Percentiles rank a stretch among this genome's conserved stretches.
Evolutionary conservation across 257 asterid species (phyloP).

Genomic region (Penstemon newberryi): DNA sequence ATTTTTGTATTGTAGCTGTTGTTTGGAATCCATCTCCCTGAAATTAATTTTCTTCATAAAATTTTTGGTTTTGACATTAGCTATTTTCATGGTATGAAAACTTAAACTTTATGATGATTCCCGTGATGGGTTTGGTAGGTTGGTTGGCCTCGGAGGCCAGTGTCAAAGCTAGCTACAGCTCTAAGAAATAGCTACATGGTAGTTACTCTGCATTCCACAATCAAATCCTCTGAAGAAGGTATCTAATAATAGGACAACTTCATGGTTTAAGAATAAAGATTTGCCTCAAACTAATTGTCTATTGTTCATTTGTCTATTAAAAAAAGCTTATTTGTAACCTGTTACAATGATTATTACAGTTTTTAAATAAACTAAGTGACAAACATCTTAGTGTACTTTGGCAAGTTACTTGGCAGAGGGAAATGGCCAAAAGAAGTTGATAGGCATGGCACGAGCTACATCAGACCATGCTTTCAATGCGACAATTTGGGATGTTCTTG

Average conservation of each 20-base stretch:
- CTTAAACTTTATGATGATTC: not conserved
- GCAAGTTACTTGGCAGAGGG: slow-evolving; percentile 94
- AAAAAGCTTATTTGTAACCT: slow-evolving; percentile 5
- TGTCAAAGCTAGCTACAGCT: slow-evolving; percentile 90
- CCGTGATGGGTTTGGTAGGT: slow-evolving; percentile 55
- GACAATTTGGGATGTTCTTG: slow-evolving; percentile 99
- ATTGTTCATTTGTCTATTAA: not conserved
- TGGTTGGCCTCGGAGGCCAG: slow-evolving; percentile 97
- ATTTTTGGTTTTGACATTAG: not conserved
- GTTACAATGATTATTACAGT: slow-evolving; percentile 20
- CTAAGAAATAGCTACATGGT: slow-evolving; percentile 92
- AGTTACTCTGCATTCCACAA: slow-evolving; percentile 76
- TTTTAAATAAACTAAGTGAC: slow-evolving; percentile 55
- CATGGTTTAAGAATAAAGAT: slow-evolving; percentile 22
- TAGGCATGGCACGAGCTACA: slow-evolving; percentile 99
- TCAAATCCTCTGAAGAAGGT: slow-evolving; percentile 74
- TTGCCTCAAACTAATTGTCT: not conserved
- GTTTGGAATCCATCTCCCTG: not conserved
- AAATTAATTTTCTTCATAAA: not conserved
- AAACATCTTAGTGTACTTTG: slow-evolving; percentile 80
- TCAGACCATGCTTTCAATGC: slow-evolving; percentile 99
- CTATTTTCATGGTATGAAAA: not conserved
- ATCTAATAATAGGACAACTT: slow-evolving; percentile 28
- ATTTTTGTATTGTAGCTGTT: not conserved
- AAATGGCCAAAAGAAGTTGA: slow-evolving; percentile 71